Base-by-base conservation (phyloP, 2,329 filamentous ascomycete species). In the Botrytis byssoidea region DNA sequence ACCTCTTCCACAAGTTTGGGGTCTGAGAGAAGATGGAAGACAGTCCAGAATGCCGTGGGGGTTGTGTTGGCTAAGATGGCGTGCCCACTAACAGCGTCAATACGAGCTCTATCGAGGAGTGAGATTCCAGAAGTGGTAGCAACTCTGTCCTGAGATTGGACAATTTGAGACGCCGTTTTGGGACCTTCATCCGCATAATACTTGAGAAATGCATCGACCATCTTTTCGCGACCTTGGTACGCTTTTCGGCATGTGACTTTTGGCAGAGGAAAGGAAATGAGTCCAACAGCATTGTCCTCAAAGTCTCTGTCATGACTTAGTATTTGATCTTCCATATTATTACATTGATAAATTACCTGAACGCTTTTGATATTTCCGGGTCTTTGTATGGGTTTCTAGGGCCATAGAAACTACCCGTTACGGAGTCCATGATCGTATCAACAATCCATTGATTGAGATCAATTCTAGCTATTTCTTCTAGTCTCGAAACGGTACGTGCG, bases 341-440 rank as follows among this genome's bases (percentile, higher is more conserved):
- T 32, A 29, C 10, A n/a, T 14, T 25, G 22, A 40, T 25, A 10
- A 42, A 37, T n/a, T 29, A 69, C 48, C 29, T n/a, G 48, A 69
- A 69, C 20, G 66, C 66, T 69, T 59, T 10, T n/a, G 46, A 32
- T 7, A 37, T 18, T 42, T 40, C 66, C 6, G 35, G 35, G 29
- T 69, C 48, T 20, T 57, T 69, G 35, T 32, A 69, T 55, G 66
- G 66, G 32, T 69, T 69, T n/a, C 29, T 59, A 8, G 66, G 35
- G 16, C 66, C 48, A 57, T 55, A 69, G 22, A 57, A n/a, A 57
- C 48, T 44, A 29, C 12, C 16, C 4, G 66, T 69, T 40, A 57
- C 32, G 2, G 66, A 37, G 22, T 42, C 48, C 48, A 57, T 69
- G 25, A 57, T 57, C n/a, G 16, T 20, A 20, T 69, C 25, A 57